These are phyloP conservation scores for Capsella rubella DNA, from an alignment of 441 rosid species.

Conservation along the genomic window DNA sequence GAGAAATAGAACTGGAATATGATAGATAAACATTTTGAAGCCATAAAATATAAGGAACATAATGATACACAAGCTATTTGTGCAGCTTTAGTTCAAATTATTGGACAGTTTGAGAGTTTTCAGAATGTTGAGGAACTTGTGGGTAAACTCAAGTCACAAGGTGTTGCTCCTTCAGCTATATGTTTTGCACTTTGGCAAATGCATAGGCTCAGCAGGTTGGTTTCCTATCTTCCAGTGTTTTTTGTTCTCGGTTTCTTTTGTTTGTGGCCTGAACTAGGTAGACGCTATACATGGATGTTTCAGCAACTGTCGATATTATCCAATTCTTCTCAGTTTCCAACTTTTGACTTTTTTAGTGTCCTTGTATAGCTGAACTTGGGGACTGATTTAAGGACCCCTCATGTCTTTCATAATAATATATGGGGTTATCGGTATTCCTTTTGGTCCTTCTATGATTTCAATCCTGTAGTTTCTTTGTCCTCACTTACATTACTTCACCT, in stretches of 20 bases:
- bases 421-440: not conserved
- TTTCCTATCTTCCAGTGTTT: slow-evolving; percentile 1
- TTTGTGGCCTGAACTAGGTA: slow-evolving; percentile 3
- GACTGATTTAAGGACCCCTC: no score
- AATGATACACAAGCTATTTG: slow-evolving; percentile 53
- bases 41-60: slow-evolving; percentile 52
- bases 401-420: no score
- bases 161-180: slow-evolving; percentile 54
- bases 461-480: not conserved
- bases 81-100: slow-evolving; percentile 63
- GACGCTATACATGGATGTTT: slow-evolving; percentile 5
- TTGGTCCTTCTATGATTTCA: not conserved
- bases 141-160: slow-evolving; percentile 61
- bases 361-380: not conserved
- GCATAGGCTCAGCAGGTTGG: slow-evolving; percentile 83
- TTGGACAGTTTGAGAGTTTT: slow-evolving; percentile 70
- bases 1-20: slow-evolving; percentile 70
- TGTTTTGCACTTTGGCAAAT: slow-evolving; percentile 70
- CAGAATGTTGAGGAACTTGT: slow-evolving; percentile 60
- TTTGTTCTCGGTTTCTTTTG: slow-evolving; percentile 5
- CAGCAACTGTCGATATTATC: not conserved
- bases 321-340: not conserved
- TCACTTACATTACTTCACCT: not conserved
- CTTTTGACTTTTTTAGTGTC: not conserved
- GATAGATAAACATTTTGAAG: slow-evolving; percentile 53